Evolutionary conservation across 179 eudicot species (phyloP).

Genomic region (Beta macrorhiza): DNA sequence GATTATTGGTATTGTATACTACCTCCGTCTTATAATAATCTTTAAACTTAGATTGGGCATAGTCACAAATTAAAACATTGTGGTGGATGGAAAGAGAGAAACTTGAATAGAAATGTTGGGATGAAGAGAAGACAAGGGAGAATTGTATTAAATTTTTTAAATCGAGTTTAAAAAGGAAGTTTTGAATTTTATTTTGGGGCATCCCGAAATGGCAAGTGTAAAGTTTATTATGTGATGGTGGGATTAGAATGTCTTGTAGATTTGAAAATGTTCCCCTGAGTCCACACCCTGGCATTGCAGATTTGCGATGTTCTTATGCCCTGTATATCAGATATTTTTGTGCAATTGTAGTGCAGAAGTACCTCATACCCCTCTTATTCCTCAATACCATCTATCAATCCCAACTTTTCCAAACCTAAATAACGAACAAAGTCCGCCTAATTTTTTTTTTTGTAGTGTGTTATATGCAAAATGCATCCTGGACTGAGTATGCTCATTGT

Average conservation of each 20-base stretch:
- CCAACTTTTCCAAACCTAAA: neutral
- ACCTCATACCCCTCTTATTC: neutral
- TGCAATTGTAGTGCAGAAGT: neutral
- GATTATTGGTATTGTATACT: no score
- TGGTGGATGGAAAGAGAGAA: neutral
- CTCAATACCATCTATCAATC: neutral
- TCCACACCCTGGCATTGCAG: neutral
- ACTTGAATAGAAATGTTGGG: neutral
- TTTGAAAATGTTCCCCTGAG: neutral
- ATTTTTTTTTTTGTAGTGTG: neutral
- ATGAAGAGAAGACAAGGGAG: neutral
- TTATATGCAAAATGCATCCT: no score
- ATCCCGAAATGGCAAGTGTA: no score
- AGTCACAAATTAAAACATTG: no score
- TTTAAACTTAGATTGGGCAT: neutral
- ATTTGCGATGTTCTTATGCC: neutral
- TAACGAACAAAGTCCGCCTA: neutral
- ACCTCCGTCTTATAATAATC: no score
- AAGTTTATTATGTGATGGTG: neutral
- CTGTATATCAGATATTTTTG: neutral
- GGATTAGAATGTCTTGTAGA: neutral
- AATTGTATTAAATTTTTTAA: no score
- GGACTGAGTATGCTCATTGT: neutral
- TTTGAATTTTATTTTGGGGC: no score
- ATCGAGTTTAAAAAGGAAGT: no score